These are phyloP conservation scores for Podospora pseudopauciseta DNA, from an alignment of 495 filamentous ascomycete species.

Conservation along the genomic window DNA sequence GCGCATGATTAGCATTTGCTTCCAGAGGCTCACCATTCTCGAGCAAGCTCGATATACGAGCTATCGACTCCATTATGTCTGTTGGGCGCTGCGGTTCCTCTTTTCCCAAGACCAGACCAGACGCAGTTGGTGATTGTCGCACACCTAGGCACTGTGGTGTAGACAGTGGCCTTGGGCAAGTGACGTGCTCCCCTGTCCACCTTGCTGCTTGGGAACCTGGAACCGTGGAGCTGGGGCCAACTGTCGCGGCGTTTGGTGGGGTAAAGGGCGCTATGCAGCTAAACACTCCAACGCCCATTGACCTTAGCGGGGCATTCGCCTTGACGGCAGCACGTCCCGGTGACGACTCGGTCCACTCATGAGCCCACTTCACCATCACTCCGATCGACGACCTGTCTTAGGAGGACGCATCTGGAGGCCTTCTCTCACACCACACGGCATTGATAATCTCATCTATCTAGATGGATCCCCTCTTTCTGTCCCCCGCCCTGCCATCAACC, in stretches of 20 bases:
- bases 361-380: background rate
- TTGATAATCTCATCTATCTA: background rate
- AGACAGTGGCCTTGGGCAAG: conserved; percentile 22
- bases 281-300: conserved; percentile 14
- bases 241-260: conserved; percentile 18
- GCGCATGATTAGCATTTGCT: background rate
- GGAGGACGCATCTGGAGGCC: background rate
- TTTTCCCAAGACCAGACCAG: background rate
- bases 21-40: conserved; percentile 67
- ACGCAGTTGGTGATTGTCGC: background rate
- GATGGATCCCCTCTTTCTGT: conserved; percentile 43
- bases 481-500: conserved; percentile 51
- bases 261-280: conserved; percentile 24
- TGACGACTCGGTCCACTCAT: conserved; percentile 21
- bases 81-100: conserved; percentile 2
- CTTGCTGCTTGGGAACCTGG: background rate
- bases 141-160: background rate
- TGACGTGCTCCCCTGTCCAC: conserved; percentile 35
- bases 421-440: conserved; percentile 2
- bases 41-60: conserved; percentile 84
- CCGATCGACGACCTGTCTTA: background rate
- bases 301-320: conserved; percentile 13
- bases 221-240: background rate
- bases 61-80: conserved; percentile 81
- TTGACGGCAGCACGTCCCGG: background rate